Base-by-base conservation (phyloP, 1,284 basidiomycete genomes). In the Amylostereum areolatum region DNA sequence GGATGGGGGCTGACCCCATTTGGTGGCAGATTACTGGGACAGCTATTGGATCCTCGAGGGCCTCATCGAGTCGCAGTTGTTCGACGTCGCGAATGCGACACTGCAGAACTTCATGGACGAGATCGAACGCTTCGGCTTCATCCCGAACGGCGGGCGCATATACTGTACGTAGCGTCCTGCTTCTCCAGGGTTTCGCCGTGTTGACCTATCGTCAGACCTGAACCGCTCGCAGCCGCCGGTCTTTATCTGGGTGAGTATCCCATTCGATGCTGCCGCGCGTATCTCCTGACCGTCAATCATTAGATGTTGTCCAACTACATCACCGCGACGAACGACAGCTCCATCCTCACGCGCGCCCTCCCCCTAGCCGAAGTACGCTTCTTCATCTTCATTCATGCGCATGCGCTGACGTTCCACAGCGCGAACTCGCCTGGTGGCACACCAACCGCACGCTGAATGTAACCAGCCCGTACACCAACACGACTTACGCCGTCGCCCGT, bases 51-150 rank as follows among this genome's bases (percentile, higher is more conserved):
- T 95, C 56, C 66, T 91, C 4, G 81, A 90, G 54, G 93, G 93
- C 32, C 71, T 96, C 32, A 71, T 97, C 41, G 72, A 86, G 60
- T 92, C 88, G 2, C 79, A 88, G 62, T 74, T 96, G 24, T 83
- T 81, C 58, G 72, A 74, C 52, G 76, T 90, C 45, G 89, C 80
- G 48, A 89, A 89, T 57, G 81, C 73, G 10, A 87, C 92, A 0
- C 70, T 95, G 30, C 80, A 89, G 57, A 95, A 96, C 70, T 94
- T 97, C 61, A 93, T 96, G 91, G 92, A 97, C 60, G 82, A 94
- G 62, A 71, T 97, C 46, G 80, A 88, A 34, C 66, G 66, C 36
- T 76, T 82, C 54, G 93, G 93, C 0, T 97, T 96, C 69, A 85
- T 97, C 55, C 93, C 93, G 2, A 97, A 97, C 61, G 94, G 94